Evolutionary conservation across 2,329 filamentous ascomycete genomes (phyloP), one percentile per base, ranked within the genome.

Genomic region (Chaetomiaceae sp.): DNA sequence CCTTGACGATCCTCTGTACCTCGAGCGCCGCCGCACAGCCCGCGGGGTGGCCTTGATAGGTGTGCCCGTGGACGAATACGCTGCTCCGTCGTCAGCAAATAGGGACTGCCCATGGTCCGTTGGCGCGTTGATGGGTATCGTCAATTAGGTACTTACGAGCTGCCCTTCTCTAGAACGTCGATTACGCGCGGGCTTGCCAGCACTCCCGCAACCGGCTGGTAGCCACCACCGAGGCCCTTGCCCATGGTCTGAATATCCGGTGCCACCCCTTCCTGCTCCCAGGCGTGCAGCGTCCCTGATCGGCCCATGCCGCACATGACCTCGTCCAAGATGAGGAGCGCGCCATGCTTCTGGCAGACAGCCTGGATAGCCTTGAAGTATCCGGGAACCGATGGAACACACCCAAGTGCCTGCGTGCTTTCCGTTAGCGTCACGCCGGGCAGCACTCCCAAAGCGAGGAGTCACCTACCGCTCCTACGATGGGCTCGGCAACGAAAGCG

Each of bases 401-500:
- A 78, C 2, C 79, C 81, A 1, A 76, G 62, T 0, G 74, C 73
- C 79, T 71, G 40, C 4, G n/a, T 17, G 8, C 13, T 19, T 6
- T 21, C 13, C 13, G 42, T 51, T 14, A 50, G 53, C 19, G 21
- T 4, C 17, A 7, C 30, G n/a, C 19, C n/a, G n/a, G n/a, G n/a
- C n/a, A n/a, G n/a, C n/a, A n/a, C n/a, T n/a, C n/a, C n/a, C n/a
- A 4, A 34, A 16, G 34, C 21, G 23, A 17, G 9, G 25, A 17
- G 3, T n/a, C n/a, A 65, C 70, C 67, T 73, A 86, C 82, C 30
- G 86, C 84, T 3, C 87, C 86, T 13, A 86, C 85, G 1, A 91
- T 75, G 0, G 86, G 83, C 65, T 91, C 87, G 1, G 83, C 82
- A 20, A 89, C 74, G 60, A 91, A 89, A 0, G 83, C 86, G 47